phyloP scores from a whole-genome alignment of 495 filamentous ascomycete genomes.

The Penicillium simplicissimum region DNA sequence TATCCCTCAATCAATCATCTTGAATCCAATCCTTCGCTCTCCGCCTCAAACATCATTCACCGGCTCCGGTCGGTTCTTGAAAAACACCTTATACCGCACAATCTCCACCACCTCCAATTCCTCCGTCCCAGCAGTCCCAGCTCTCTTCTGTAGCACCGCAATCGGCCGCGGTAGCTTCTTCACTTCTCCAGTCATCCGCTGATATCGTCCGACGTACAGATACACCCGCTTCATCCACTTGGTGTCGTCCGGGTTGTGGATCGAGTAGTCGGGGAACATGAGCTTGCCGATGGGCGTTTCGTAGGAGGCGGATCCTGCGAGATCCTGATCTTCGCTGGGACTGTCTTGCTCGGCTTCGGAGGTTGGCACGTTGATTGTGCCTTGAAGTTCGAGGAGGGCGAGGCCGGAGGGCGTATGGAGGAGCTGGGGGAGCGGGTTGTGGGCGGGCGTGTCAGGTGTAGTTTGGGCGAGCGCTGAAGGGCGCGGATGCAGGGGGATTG shows the following conservation, averaged over 20 bases:
- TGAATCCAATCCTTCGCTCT: background rate
- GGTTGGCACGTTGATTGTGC: conserved; percentile 67
- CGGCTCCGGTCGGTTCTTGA: conserved; percentile 84
- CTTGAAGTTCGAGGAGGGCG: conserved; percentile 89
- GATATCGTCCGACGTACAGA: conserved; percentile 84
- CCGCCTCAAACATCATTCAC: conserved; percentile 51
- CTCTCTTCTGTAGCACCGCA: conserved; percentile 61
- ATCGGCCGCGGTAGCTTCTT: conserved; percentile 79
- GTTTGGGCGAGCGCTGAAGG: background rate
- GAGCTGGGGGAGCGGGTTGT: conserved; percentile 73
- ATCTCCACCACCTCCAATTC: conserved; percentile 80
- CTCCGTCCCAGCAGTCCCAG: conserved; percentile 25
- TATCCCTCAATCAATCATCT: background rate
- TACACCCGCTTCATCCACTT: conserved; percentile 89
- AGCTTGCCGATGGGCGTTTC: conserved; percentile 69
- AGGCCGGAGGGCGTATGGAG: conserved; percentile 77
- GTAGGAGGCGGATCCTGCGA: conserved; percentile 21
- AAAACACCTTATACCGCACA: conserved; percentile 85
- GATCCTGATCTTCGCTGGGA: conserved; percentile 18
- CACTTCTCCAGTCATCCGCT: conserved; percentile 86
- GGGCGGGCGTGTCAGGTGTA: conserved; percentile 10
- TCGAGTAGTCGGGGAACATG: conserved; percentile 73
- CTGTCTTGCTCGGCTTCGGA: conserved; percentile 22
- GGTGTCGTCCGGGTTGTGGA: conserved; percentile 48
- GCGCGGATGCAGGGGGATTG: conserved; percentile 40